Base-by-base conservation (phyloP, 768 basidiomycete genomes). In the Kwoniella sp. region DNA sequence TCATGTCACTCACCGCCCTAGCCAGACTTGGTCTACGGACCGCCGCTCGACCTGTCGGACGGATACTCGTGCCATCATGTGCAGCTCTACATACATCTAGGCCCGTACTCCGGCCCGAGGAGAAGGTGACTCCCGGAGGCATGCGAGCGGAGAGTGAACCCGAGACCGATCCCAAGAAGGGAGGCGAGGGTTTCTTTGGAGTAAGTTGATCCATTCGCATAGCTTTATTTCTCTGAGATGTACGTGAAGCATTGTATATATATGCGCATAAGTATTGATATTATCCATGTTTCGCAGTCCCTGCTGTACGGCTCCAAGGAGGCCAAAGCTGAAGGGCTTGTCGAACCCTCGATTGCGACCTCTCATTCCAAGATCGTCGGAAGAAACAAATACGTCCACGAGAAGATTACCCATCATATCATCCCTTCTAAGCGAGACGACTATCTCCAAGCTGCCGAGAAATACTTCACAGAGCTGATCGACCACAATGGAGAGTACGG, bases 231-330 rank as follows among this genome's bases (percentile, higher is more conserved):
- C 23, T 8, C 4, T 53, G 5, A 23, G 7, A 26, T 8, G 13
- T 34, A 34, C 7, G 13, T 5, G 7, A 34, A 34, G 34, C 34
- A 5, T 34, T 34, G 13, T 5, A 34, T 34, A 13, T 34, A 34
- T 5, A 34, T 34, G 41, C n/a, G n/a, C n/a, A n/a, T n/a, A n/a
- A n/a, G n/a, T 45, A 17, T 28, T 26, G 54, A 29, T 29, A 45
- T 45, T 17, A 20, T 17, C 3, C 41, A n/a, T 22, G 5, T 2
- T 13, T 17, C 41, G 2, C 62, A 78, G 76, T 66, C 76, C 22
- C 45, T 99, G 61, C 83, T 99, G 63, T 93, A 98, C 81, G 96
- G 96, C n/a, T 93, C 92, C 30, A 88, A 88, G 52, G 88, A 93
- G 75, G 94, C 94, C 51, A 90, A 91, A 82, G 84, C 90, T 91